Percentiles rank a stretch among this genome's conserved stretches.
phyloP scores from a whole-genome alignment of 306 rosid genomes.

The Bauhinia variegata region DNA sequence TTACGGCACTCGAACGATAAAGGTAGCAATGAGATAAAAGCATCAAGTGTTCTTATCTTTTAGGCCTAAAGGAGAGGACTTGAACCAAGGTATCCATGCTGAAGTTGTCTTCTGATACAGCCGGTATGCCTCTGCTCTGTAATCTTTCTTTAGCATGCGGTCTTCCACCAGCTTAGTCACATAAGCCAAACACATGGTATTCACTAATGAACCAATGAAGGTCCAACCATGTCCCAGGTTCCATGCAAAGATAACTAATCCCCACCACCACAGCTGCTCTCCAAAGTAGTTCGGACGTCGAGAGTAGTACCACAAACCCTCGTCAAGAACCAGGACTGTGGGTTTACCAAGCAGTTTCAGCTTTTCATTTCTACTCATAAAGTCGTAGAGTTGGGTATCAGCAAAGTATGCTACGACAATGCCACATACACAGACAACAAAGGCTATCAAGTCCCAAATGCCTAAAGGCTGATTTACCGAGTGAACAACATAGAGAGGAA shows the following conservation, averaged over 20 bases:
- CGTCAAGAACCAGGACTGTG: conserved; percentile 48
- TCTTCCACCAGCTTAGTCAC: conserved; percentile 86
- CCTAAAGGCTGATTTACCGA: conserved; percentile 49
- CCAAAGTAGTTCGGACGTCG: conserved; percentile 94
- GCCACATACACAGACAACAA: conserved; percentile 51
- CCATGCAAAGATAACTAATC: conserved; percentile 71
- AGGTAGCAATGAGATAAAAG: neutral
- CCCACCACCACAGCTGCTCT: conserved; percentile 99
- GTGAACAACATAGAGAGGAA: conserved; percentile 75
- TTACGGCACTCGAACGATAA: conserved; percentile 9
- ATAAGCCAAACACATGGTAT: conserved; percentile 74
- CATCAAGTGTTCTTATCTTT: conserved; percentile 60
- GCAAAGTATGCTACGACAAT: conserved; percentile 68
- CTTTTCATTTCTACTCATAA: conserved; percentile 53
- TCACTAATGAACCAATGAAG: conserved; percentile 61
- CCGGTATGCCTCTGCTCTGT: conserved; percentile 71
- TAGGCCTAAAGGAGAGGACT: conserved; percentile 43
- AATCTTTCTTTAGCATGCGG: conserved; percentile 67
- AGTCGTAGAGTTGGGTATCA: conserved; percentile 75
- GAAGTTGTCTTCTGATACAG: conserved; percentile 85
- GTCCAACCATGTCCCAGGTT: conserved; percentile 74
- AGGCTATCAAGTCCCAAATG: conserved; percentile 68
- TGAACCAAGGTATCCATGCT: conserved; percentile 84
- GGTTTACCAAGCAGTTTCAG: conserved; percentile 52
- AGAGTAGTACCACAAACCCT: conserved; percentile 76